A percentile compares a stretch with the other conserved stretches of the same genome.
Evolutionary conservation across 1,284 basidiomycete species (phyloP).

Genomic region (Caloboletus inedulis): DNA sequence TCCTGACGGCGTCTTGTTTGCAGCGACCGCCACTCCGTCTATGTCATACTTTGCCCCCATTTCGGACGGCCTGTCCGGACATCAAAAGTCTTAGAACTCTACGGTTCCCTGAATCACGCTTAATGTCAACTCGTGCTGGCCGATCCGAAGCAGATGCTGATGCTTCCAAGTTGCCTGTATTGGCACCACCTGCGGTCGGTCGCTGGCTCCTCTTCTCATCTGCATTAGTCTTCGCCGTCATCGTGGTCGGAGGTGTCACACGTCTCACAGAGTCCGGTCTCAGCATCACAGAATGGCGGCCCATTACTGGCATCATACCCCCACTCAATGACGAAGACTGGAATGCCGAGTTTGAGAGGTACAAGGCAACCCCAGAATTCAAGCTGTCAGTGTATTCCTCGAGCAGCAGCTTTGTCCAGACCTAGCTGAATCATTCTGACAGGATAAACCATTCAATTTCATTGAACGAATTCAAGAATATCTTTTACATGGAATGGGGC

Average conservation of each 20-base stretch:
- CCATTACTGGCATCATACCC: constrained; percentile 87
- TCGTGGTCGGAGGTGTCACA: constrained; percentile 95
- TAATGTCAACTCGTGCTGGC: constrained; percentile 41
- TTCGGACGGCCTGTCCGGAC: constrained; percentile 1
- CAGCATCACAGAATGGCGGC: constrained; percentile 97
- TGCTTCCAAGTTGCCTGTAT: constrained; percentile 45
- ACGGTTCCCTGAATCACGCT: constrained; percentile 35
- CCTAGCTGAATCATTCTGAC: constrained; percentile 9
- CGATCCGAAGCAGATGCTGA: constrained; percentile 22
- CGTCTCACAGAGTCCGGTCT: constrained; percentile 96
- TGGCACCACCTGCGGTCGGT: constrained; percentile 74
- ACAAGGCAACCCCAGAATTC: constrained; percentile 94
- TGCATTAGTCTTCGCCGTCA: constrained; percentile 84
- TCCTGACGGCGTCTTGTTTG: constrained; percentile 12
- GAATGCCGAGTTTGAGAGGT: constrained; percentile 92
- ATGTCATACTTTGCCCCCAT: constrained; percentile 5
- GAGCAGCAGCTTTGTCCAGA: background rate
- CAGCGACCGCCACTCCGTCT: constrained; percentile 1
- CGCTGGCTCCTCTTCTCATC: constrained; percentile 84
- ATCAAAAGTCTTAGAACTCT: constrained; percentile 13
- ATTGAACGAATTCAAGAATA: constrained; percentile 90
- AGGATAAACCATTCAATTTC: constrained; percentile 89
- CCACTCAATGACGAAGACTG: constrained; percentile 79
- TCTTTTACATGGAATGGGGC: constrained; percentile 99
- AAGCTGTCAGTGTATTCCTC: constrained; percentile 66